Evolutionary conservation across 768 basidiomycete species (phyloP), one percentile per base, ranked within the genome.

Genomic region (Mycena indigotica): DNA sequence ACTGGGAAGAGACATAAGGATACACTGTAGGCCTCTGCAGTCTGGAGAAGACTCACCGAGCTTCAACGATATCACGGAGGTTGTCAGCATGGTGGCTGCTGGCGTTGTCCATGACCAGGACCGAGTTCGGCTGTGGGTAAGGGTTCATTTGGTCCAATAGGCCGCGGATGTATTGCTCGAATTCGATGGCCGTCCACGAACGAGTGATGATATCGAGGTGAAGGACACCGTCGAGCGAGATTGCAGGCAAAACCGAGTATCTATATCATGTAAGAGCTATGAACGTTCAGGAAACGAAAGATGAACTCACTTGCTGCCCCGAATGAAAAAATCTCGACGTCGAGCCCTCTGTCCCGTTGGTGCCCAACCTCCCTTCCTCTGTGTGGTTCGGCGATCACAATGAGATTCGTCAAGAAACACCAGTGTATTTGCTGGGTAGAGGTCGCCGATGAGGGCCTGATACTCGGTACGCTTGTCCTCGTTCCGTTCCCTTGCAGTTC

Each of bases 51-150:
- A n/a, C n/a, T 28, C 49, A 61, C 51, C 57, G 56, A 24, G 35
- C 63, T 39, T 71, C 63, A 54, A 64, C 51, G 24, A 72, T 64
- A 26, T 58, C 66, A 12, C 50, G 50, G 17, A 67, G 32, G 3
- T 50, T 61, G 17, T 69, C 57, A 28, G 60, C 62, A 26, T 74
- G 67, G 55, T 75, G 74, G 0, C 67, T 67, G 19, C 56, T 60
- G 26, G 67, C 70, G 60, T 75, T 76, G 53, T 76, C 72, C 49
- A 69, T 64, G 17, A 75, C 62, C 35, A 76, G 63, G 15, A 77
- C 73, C 17, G 68, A 73, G 39, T 67, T 66, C 3, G 28, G 40
- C 2, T 13, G 51, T 21, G 70, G 72, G 39, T 56, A 76, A 15
- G 68, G 69, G 29, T 73, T 69, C 72, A 75, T 73, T 12, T 55